A percentile compares a stretch with the other conserved stretches of the same genome.
phyloP scores from a whole-genome alignment of 2,329 filamentous ascomycete genomes.

The Xylariaceae sp. region DNA sequence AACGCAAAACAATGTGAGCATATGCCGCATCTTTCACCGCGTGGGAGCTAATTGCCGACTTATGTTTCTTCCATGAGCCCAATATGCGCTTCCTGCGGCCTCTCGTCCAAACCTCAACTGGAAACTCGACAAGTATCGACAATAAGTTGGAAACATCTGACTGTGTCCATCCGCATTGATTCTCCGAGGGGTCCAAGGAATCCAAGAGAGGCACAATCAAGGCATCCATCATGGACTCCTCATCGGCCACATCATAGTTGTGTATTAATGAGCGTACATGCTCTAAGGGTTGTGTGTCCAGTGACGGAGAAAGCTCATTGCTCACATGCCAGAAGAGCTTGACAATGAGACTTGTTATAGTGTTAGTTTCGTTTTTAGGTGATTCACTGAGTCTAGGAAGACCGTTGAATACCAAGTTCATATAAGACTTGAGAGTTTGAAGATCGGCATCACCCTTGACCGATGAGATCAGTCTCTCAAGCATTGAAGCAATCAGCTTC shows the following conservation, averaged over 20 bases:
- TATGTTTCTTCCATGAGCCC: slow-evolving; percentile 31
- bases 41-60: slow-evolving; percentile 19
- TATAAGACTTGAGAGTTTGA: slow-evolving; percentile 17
- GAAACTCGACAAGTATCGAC: slow-evolving; percentile 26
- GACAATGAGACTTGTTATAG: slow-evolving; percentile 22
- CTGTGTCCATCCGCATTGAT: slow-evolving; percentile 25
- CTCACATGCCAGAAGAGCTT: slow-evolving; percentile 23
- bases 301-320: slow-evolving; percentile 8
- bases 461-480: slow-evolving; percentile 22
- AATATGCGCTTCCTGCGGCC: slow-evolving; percentile 32
- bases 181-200: slow-evolving; percentile 21
- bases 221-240: slow-evolving; percentile 27
- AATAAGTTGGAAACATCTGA: slow-evolving; percentile 23
- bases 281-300: slow-evolving; percentile 10
- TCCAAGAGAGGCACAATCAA: slow-evolving; percentile 27
- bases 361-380: slow-evolving; percentile 20
- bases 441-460: slow-evolving; percentile 16
- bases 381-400: slow-evolving; percentile 26
- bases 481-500: slow-evolving; percentile 23
- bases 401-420: slow-evolving; percentile 25
- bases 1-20: slow-evolving; percentile 23
- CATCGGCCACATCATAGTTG: slow-evolving; percentile 26
- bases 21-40: slow-evolving; percentile 23
- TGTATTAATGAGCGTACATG: slow-evolving; percentile 21
- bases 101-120: slow-evolving; percentile 27